Conservation (phyloP, 1,284 basidiomycete species). For the Clitocybe nebularis region DNA sequence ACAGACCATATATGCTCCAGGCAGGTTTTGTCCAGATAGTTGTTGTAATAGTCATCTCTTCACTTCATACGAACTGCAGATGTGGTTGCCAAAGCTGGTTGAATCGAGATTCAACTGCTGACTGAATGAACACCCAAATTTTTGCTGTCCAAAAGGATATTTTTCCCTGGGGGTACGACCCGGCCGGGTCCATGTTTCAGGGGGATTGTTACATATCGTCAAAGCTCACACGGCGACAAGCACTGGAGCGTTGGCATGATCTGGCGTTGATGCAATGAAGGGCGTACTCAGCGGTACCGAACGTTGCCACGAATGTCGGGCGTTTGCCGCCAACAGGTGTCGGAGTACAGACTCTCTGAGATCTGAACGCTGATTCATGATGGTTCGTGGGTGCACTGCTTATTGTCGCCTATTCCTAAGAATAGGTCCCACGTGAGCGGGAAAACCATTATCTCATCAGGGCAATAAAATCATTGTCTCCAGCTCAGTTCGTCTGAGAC, state of each 20-base stretch:
- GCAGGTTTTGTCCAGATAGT: neutral
- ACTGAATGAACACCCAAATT: neutral
- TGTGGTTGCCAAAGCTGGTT: neutral
- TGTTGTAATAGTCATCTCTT: no score
- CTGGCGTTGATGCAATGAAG: constrained; percentile 4
- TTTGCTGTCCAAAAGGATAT: constrained; percentile 3
- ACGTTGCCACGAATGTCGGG: constrained; percentile 8
- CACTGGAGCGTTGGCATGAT: constrained; percentile 6
- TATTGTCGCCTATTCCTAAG: no score
- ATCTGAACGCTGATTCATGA: no score
- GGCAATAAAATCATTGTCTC: no score
- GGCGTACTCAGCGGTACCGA: constrained; percentile 4
- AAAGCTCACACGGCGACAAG: constrained; percentile 5
- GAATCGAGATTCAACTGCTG: neutral
- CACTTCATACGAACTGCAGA: no score
- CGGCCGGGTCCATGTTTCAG: constrained; percentile 5
- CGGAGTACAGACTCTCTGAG: no score
- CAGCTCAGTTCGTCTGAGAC: no score
- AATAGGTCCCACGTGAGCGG: no score
- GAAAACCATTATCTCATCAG: no score
- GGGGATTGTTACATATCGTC: constrained; percentile 5
- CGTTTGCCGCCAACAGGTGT: no score
- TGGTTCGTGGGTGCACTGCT: no score
- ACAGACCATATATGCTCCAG: neutral
- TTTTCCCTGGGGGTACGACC: constrained; percentile 6